phyloP scores from a whole-genome alignment of 345 rosid genomes.

The Hypericum androsaemum region DNA sequence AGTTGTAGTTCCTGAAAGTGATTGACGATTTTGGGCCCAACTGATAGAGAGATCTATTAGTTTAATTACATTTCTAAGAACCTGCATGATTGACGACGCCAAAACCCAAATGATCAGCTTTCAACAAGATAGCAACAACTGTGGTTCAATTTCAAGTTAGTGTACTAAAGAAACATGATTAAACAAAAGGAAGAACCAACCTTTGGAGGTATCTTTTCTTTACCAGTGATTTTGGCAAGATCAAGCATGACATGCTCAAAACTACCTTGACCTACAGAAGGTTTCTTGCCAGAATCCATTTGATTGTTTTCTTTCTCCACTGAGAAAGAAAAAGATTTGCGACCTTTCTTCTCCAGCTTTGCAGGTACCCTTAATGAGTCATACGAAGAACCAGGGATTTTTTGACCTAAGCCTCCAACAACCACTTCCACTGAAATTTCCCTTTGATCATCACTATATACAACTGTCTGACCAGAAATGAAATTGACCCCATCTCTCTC shows the following conservation, averaged over 20 bases:
- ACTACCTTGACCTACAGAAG: conserved; percentile 43
- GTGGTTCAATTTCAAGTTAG: too few species aligned
- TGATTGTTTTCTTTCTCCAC: conserved; percentile 46
- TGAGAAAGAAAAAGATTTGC: conserved; percentile 51
- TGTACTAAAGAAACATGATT: too few species aligned
- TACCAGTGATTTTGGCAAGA: conserved; percentile 71
- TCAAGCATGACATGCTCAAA: conserved; percentile 55
- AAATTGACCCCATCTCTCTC: conserved; percentile 13
- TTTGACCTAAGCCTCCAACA: conserved; percentile 58
- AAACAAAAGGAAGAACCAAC: conserved; percentile 26
- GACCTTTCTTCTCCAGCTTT: conserved; percentile 51
- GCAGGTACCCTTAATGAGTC: conserved; percentile 67
- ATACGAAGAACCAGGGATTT: conserved; percentile 41
- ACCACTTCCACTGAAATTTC: conserved; percentile 74
- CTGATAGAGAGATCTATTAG: conserved; percentile 65
- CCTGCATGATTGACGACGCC: conserved; percentile 29
- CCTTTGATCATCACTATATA: conserved; percentile 45
- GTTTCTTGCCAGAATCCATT: conserved; percentile 36
- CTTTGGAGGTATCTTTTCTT: conserved; percentile 86
- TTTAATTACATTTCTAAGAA: conserved; percentile 76
- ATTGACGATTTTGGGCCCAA: conserved; percentile 60
- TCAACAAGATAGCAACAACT: too few species aligned
- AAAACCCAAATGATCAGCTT: background rate
- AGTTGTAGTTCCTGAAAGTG: conserved; percentile 68
- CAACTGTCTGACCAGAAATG: conserved; percentile 22